These are phyloP conservation scores for Arabidopsis lyrata DNA, from an alignment of 441 rosid genomes.

Conservation along the genomic window DNA sequence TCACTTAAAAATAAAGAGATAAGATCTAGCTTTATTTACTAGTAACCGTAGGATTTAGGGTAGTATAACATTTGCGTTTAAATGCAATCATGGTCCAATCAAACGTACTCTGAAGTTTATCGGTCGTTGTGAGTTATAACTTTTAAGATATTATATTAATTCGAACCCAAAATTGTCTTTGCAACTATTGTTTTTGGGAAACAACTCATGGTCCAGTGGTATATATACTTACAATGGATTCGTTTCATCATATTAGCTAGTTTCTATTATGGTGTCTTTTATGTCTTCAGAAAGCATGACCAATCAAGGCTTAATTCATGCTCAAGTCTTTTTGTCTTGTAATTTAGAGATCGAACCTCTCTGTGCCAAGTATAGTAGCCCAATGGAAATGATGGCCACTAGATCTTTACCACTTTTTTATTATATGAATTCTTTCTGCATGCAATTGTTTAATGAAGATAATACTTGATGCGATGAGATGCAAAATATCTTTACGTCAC, in stretches of 20 bases:
- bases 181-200: neutral
- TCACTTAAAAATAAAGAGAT: constrained; percentile 13
- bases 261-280: neutral
- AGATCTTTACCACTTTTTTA: neutral
- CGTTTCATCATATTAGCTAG: neutral
- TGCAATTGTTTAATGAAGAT: neutral
- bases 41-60: constrained; percentile 18
- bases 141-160: neutral
- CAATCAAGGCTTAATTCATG: neutral
- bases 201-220: neutral
- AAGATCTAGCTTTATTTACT: constrained; percentile 25
- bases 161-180: constrained; percentile 1
- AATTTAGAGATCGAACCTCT: neutral
- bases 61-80: constrained; percentile 37
- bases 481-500: constrained; percentile 7
- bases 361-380: neutral
- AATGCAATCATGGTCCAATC: constrained; percentile 38
- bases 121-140: constrained; percentile 8
- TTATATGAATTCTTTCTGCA: neutral
- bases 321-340: neutral
- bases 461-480: constrained; percentile 11
- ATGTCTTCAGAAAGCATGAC: neutral
- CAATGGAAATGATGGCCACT: neutral
- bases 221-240: neutral
- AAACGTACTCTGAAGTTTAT: constrained; percentile 20